Evolutionary conservation across 352 stramenopile genomes (phyloP).

Genomic region (Globisporangium cystogenes): DNA sequence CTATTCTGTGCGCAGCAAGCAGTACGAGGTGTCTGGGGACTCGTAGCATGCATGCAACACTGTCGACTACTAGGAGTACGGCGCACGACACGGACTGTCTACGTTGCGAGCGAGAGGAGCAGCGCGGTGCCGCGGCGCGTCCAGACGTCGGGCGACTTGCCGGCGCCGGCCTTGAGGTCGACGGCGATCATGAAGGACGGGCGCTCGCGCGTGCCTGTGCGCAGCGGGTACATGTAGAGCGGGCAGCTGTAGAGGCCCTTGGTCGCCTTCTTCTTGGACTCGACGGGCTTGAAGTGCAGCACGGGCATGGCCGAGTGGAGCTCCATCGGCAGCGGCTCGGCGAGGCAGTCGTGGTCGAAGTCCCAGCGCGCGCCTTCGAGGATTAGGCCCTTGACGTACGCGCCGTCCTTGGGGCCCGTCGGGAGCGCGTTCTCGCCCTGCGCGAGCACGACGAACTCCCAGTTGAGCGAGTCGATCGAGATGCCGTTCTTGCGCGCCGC

Average conservation of each 20-base stretch:
- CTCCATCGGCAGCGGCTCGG: conserved; percentile 91
- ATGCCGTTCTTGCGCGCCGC: conserved; percentile 93
- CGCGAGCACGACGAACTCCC: conserved; percentile 93
- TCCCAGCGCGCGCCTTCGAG: conserved; percentile 92
- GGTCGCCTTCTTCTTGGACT: conserved; percentile 91
- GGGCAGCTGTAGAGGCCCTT: conserved; percentile 94
- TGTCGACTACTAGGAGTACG: no score
- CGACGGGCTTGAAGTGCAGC: conserved; percentile 94
- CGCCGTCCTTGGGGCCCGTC: conserved; percentile 82
- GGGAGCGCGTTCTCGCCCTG: conserved; percentile 83
- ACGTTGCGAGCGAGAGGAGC: conserved; percentile 84
- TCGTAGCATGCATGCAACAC: no score
- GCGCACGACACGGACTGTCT: background rate
- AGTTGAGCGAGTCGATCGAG: conserved; percentile 93
- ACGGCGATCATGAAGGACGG: conserved; percentile 94
- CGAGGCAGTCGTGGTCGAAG: conserved; percentile 86
- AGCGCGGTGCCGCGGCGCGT: conserved; percentile 91
- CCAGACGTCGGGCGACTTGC: conserved; percentile 90
- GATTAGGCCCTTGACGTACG: conserved; percentile 90
- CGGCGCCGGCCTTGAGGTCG: conserved; percentile 86
- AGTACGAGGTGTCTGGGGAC: no score
- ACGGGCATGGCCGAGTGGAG: conserved; percentile 90
- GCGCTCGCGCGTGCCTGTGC: conserved; percentile 92
- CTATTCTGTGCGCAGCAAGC: no score
- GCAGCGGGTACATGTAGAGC: conserved; percentile 95